Base-by-base conservation (phyloP, 257 asterid species). In the Solanum paucissectum region DNA sequence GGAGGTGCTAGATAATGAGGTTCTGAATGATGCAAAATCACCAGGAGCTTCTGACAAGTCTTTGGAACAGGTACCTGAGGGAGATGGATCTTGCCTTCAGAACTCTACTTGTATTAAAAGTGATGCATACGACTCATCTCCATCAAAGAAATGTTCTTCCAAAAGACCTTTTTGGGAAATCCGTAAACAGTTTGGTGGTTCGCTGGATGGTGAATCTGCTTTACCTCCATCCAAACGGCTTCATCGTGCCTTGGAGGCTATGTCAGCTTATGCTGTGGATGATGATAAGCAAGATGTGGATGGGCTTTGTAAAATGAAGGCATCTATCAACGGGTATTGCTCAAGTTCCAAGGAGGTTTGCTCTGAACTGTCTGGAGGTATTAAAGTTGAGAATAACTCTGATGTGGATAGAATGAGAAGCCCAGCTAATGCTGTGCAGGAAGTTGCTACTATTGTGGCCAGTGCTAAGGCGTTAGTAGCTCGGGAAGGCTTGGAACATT, bases 151-250 rank as follows among this genome's bases (percentile, higher is more conserved):
- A 14, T 87, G 87, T 92, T 92, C 93, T 81, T 85, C 86, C 55
- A 89, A 71, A 84, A 95, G 89, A 88, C 91, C 91, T 42, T 46
- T 75, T 42, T 92, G 92, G 95, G 96, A 91, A 88, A 88, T 87
- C 44, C 89, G 90, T 84, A 96, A 91, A 72, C 89, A 82, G 32
- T 88, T 89, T 87, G 91, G 88, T 86, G 86, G 93, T 88, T 92
- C 91, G 14, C 85, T 93, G 62, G 94, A 93, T 88, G 98, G 95
- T 37, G 99, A 97, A 92, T 94, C 98, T 90, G 95, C 98, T 86
- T 95, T 97, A 83, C 99, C 99, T 90, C 99, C 98, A 79, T 97
- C 98, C 9, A 97, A 97, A 89, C 97, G 99, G 62, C 90, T 97
- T 44, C 98, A 95, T 87, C 98, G 99, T 88, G 99, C 99, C 52